A percentile compares a stretch with the other conserved stretches of the same genome.
These are phyloP conservation scores for Oenanthe sinensis DNA, from an alignment of 129 eudicot species.

Conservation along the genomic window DNA sequence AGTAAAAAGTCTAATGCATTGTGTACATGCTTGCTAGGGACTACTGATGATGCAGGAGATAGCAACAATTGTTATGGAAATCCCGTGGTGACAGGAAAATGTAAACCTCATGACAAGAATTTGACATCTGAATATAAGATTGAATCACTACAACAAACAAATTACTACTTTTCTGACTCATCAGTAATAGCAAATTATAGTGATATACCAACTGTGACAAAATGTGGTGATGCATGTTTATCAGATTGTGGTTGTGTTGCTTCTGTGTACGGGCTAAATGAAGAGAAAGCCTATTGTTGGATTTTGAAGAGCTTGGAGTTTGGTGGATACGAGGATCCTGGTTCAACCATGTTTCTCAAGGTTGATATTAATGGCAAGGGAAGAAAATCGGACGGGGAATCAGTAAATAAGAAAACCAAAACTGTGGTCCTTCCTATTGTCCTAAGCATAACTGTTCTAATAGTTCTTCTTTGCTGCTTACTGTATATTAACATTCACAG, in stretches of 20 bases:
- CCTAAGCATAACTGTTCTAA: constrained; percentile 52
- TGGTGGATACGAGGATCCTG: constrained; percentile 84
- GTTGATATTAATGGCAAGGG: constrained; percentile 37
- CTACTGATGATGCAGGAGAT: constrained; percentile 15
- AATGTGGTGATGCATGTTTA: constrained; percentile 86
- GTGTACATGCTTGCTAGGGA: constrained; percentile 64
- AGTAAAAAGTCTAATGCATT: constrained; percentile 55
- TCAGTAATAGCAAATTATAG: constrained; percentile 84
- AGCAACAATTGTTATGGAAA: constrained; percentile 41
- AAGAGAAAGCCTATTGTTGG: constrained; percentile 92
- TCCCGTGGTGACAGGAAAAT: constrained; percentile 46
- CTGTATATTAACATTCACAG: constrained; percentile 51
- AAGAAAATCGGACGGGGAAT: constrained; percentile 14
- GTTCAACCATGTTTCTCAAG: constrained; percentile 86
- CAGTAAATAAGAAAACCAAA: constrained; percentile 38
- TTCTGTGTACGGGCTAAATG: constrained; percentile 73
- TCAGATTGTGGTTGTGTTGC: constrained; percentile 85
- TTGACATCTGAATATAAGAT: constrained; percentile 39
- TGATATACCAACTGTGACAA: constrained; percentile 48
- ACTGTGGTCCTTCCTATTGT: constrained; percentile 79
- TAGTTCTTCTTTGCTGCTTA: constrained; percentile 49
- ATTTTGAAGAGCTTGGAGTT: constrained; percentile 56
- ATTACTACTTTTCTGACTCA: constrained; percentile 55
- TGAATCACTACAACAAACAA: constrained; percentile 46
- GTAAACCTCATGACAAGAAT: constrained; percentile 33